phyloP scores from a whole-genome alignment of 768 basidiomycete genomes.

The Cantharellus cinnabarinus region DNA sequence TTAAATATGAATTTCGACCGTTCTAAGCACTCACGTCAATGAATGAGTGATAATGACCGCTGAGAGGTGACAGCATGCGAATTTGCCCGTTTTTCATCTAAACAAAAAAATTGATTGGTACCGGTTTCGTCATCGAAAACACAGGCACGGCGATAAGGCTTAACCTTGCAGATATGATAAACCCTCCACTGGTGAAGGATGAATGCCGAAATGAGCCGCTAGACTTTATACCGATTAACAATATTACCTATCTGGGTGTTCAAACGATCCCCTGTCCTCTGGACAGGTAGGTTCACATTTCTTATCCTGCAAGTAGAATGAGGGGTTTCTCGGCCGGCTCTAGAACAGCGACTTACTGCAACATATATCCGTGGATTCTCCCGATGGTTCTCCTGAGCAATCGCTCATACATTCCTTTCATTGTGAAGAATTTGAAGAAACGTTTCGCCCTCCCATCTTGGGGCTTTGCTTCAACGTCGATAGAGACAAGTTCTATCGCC shows the following conservation, averaged over 20 bases:
- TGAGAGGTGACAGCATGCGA: constrained; percentile 41
- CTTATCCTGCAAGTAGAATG: constrained; percentile 23
- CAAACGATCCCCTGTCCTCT: neutral
- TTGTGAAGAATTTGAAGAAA: constrained; percentile 20
- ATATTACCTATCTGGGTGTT: constrained; percentile 27
- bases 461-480: constrained; percentile 7
- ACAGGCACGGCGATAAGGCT: constrained; percentile 28
- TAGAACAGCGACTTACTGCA: constrained; percentile 21
- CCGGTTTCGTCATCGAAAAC: constrained; percentile 22
- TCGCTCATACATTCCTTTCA: constrained; percentile 30
- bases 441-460: constrained; percentile 14
- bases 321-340: neutral
- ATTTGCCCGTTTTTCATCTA: constrained; percentile 39
- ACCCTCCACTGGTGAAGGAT: constrained; percentile 25
- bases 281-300: constrained; percentile 22
- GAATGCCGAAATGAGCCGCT: constrained; percentile 49
- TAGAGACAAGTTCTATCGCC: too few relatives aligned
- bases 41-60: constrained; percentile 47
- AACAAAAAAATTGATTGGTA: constrained; percentile 19
- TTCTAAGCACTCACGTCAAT: constrained; percentile 23
- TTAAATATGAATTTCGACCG: neutral
- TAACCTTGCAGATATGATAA: constrained; percentile 13
- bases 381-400: constrained; percentile 37
- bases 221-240: constrained; percentile 43
- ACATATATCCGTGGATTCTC: constrained; percentile 54